Evolutionary conservation across 1,284 basidiomycete species (phyloP), one percentile per base, ranked within the genome.

Genomic region (Amylostereum chailletii): DNA sequence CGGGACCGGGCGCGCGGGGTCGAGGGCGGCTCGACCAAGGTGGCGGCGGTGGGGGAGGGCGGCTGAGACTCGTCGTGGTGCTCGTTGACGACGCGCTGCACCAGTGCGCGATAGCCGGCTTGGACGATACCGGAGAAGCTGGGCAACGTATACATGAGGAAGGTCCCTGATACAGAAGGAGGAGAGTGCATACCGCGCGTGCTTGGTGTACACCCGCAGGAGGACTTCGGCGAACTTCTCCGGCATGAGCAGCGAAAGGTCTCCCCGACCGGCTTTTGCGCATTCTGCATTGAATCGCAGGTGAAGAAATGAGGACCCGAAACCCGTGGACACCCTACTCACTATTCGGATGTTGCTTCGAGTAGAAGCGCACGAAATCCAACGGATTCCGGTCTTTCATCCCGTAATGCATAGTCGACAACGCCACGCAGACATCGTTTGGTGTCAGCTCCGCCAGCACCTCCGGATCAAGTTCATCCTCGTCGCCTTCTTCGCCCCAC

Each of bases 331-430:
- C 5, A 50, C 19, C 19, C 19, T 19, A 19, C 76, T 52, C 56
- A 86, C 86, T 56, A 52, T 81, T 62, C 0, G 76, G 76, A 31
- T 75, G 68, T n/a, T 70, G 66, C 63, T 89, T 90, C 0, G 81
- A 80, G 58, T 88, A 90, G 58, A 90, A 90, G 57, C 71, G 76
- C 49, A 88, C 76, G 31, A 65, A 71, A 41, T 83, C 73, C 30
- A 90, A 59, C 1, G 88, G 87, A 57, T 86, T 87, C 55, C 70
- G 64, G 48, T 81, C 76, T 53, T 75, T 71, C 79, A 83, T 87
- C 1, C 88, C 87, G 56, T 86, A 82, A 58, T 90, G 87, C 69
- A 89, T 72, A 10, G 63, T 58, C 1, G 76, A 66, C 5, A 81
- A 65, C 47, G 82, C 75, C 32, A 90, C 83, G 36, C 84, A 76